Evolutionary conservation across 331 rosid species (phyloP), one percentile per base, ranked within the genome.

Genomic region (Rosa hybrid): DNA sequence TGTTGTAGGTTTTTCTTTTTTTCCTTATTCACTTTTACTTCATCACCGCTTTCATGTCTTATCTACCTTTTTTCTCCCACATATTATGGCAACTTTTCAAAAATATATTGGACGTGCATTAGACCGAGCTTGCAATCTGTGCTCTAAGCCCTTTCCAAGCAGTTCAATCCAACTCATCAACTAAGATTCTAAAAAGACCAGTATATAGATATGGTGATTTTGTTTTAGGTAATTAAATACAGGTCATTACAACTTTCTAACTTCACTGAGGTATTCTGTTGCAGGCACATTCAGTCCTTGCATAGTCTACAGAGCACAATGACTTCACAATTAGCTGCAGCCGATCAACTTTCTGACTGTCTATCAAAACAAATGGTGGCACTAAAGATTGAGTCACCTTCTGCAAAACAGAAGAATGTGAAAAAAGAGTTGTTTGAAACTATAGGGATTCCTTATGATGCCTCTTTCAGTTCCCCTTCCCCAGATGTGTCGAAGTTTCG

Each of bases 371-470:
- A 95, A 84, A 88, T 95, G 94, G 74, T 83, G 70, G 81, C 84
- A 20, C 83, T 95, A 86, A 89, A 87, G 83, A 78, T 91, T 64
- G 86, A 85, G 70, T 87, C 94, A 21, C 89, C 89, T 82, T 74
- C 91, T 64, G 78, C 48, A 69, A 86, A 88, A 74, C 90, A 84
- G 77, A 83, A 90, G 85, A 88, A 86, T 71, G 91, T 90, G 69
- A 91, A 82, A 72, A 89, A 86, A 74, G 96, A 89, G 89, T 86
- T 93, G 83, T 90, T 93, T 86, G 97, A 93, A 83, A 88, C 93
- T 54, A 89, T 93, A 77, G 98, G 99, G 88, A 85, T 95, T 84
- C 89, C 99, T 13, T 91, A 90, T 77, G 96, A 93, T 20, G 84
- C 90, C 69, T 88, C 94, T 7, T 91, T 86, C 87, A 83, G 89